Evolutionary conservation across 2,329 filamentous ascomycete genomes (phyloP), one percentile per base, ranked within the genome.

Genomic region (Ustulina deusta): DNA sequence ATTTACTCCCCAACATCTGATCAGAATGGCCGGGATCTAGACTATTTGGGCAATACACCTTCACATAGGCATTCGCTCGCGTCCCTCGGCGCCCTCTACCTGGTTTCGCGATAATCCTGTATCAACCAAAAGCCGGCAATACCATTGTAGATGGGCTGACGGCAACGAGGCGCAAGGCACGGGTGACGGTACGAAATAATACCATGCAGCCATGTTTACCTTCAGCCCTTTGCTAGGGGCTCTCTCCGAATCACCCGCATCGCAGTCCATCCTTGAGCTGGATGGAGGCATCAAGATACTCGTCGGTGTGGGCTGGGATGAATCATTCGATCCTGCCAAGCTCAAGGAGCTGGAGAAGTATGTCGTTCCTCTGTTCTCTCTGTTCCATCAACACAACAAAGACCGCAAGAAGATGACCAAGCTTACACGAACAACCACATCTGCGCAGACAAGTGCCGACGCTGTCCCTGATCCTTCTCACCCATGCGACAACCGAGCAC

Each of bases 201-300:
- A 72, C 69, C 60, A 72, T 73, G 70, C 74, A 78, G 81, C 72
- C 75, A 99, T 99, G 96, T 98, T 99, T 85, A 97, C 92, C 72
- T 97, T 98, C 82, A 97, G 92, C 76, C 90, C 96, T 54, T 85
- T 99, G 65, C 90, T 97, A 74, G 96, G 96, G 78, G 95, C 96
- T 69, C 93, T 97, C 77, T 94, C 93, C 59, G 89, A 92, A 72
- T 96, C 93, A 54, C 86, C 90, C 66, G 94, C 95, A 49, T 97
- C 94, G 71, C 94, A 97, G 79, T 98, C 96, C n/a, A 88, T 99
- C 40, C 85, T 99, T 55, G 95, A 98, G 83, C 91, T 99, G 63
- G 96, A 99, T 83, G 95, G 95, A 71, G 96, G 95, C 66, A 91
- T 99, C 82, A 98, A 98, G 80, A 89, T 99, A 60, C 87, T 99